A percentile compares a stretch with the other conserved stretches of the same genome.
phyloP scores from a whole-genome alignment of 179 eudicot species.

The Beta macrorhiza region DNA sequence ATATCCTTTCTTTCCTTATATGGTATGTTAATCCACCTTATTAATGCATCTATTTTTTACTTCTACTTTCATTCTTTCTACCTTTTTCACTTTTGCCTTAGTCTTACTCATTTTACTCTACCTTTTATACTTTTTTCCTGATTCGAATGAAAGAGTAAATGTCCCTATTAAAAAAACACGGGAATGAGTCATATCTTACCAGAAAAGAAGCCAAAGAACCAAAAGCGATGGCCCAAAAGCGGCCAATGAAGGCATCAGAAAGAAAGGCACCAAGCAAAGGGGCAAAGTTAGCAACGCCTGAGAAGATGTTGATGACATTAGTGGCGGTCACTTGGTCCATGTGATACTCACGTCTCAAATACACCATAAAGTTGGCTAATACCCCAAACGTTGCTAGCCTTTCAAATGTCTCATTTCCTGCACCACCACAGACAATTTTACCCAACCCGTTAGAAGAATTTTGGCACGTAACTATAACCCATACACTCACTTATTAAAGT shows the following conservation, averaged over 20 bases:
- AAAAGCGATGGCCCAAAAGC: slow-evolving; percentile 49
- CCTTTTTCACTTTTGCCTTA: too few species aligned
- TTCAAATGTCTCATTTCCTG: slow-evolving; percentile 72
- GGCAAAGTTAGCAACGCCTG: slow-evolving; percentile 48
- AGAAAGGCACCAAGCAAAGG: slow-evolving; percentile 64
- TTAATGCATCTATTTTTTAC: too few species aligned
- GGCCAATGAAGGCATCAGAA: slow-evolving; percentile 58
- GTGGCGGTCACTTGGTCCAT: slow-evolving; percentile 63
- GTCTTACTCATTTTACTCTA: too few species aligned
- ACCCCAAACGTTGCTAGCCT: slow-evolving; percentile 57
- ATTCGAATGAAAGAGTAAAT: too few species aligned
- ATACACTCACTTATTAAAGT: too few species aligned
- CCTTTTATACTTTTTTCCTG: too few species aligned
- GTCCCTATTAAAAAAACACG: not conserved
- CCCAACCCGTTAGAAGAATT: not conserved
- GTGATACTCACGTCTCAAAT: slow-evolving; percentile 45
- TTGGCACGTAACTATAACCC: too few species aligned
- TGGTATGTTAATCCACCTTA: too few species aligned
- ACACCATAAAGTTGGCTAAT: slow-evolving; percentile 57
- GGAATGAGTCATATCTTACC: slow-evolving; percentile 25
- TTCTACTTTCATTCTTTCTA: too few species aligned
- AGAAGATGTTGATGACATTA: slow-evolving; percentile 48
- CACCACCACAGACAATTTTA: slow-evolving; percentile 6
- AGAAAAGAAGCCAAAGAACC: slow-evolving; percentile 44
- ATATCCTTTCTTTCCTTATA: too few species aligned